Percentiles rank a stretch among this genome's conserved stretches.
These are phyloP conservation scores for Hippophae rhamnoides DNA, from an alignment of 306 rosid species.

Conservation along the genomic window DNA sequence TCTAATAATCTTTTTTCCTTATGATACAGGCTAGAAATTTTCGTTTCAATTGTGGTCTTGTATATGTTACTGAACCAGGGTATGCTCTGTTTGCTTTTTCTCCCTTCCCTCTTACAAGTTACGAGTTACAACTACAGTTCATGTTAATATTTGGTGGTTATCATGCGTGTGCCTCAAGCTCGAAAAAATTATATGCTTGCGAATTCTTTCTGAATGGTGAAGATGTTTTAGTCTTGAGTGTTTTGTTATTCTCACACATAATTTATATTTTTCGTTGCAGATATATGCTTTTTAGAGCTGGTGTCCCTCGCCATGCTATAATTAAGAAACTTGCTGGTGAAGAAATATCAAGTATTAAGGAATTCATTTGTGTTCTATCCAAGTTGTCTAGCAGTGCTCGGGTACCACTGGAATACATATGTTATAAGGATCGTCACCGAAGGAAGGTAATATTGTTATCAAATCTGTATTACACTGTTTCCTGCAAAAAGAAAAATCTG, in stretches of 20 bases:
- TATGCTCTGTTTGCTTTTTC: slow-evolving; percentile 30
- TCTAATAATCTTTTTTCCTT: neutral
- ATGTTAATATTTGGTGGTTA: too few relatives aligned
- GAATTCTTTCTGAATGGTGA: too few relatives aligned
- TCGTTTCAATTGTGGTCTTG: slow-evolving; percentile 88
- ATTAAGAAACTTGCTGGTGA: slow-evolving; percentile 87
- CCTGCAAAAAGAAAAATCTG: too few relatives aligned
- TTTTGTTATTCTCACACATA: too few relatives aligned
- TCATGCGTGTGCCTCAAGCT: too few relatives aligned
- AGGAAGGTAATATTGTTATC: slow-evolving; percentile 59
- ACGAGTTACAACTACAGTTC: too few relatives aligned
- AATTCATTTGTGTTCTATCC: slow-evolving; percentile 54
- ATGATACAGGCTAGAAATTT: slow-evolving; percentile 82
- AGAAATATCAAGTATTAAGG: slow-evolving; percentile 68
- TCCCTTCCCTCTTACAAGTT: neutral
- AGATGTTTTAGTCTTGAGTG: too few relatives aligned
- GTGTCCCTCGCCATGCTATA: slow-evolving; percentile 93
- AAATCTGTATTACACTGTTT: neutral
- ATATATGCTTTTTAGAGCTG: slow-evolving; percentile 87
- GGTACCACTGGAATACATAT: slow-evolving; percentile 76
- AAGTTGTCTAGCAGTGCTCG: slow-evolving; percentile 80
- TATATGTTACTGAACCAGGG: slow-evolving; percentile 94
- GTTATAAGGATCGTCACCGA: slow-evolving; percentile 75
- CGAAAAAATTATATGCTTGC: too few relatives aligned
- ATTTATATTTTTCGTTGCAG: slow-evolving; percentile 33